Evolutionary conservation across 495 filamentous ascomycete species (phyloP).

Genomic region (Usnea hakonensis): DNA sequence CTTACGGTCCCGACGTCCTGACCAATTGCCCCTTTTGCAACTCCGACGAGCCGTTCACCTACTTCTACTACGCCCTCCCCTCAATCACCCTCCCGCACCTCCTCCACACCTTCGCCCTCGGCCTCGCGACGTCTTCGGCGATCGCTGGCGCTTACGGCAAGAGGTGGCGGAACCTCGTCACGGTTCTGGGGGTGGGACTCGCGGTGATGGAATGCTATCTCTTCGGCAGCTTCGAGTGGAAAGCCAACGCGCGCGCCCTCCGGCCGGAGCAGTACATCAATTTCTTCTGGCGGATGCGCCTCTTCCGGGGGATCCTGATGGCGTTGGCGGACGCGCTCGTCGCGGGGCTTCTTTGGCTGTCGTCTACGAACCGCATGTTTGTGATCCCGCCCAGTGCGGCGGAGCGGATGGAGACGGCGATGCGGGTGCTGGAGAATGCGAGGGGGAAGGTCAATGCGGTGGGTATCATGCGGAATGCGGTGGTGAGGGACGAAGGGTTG

Average conservation of each 20-base stretch:
- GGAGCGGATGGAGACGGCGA: constrained; percentile 39
- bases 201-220: constrained; percentile 57
- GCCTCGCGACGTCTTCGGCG: constrained; percentile 50
- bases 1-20: constrained; percentile 66
- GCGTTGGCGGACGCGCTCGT: constrained; percentile 53
- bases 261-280: constrained; percentile 51
- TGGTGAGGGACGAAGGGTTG: constrained; percentile 48
- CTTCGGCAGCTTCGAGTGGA: constrained; percentile 52
- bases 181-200: constrained; percentile 52
- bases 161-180: constrained; percentile 63
- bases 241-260: constrained; percentile 47
- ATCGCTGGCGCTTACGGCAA: constrained; percentile 49
- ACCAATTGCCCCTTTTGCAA: constrained; percentile 73
- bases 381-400: constrained; percentile 42
- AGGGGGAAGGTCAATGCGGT: constrained; percentile 45
- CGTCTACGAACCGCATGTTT: constrained; percentile 66
- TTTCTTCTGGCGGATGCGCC: constrained; percentile 60
- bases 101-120: constrained; percentile 60
- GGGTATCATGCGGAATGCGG: constrained; percentile 49
- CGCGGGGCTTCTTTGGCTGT: constrained; percentile 58
- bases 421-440: constrained; percentile 38
- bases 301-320: constrained; percentile 52
- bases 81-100: constrained; percentile 68
- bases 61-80: constrained; percentile 76
- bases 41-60: constrained; percentile 61